Evolutionary conservation across 805 yeast species (phyloP).

Genomic region (Ogataea degrootiae): DNA sequence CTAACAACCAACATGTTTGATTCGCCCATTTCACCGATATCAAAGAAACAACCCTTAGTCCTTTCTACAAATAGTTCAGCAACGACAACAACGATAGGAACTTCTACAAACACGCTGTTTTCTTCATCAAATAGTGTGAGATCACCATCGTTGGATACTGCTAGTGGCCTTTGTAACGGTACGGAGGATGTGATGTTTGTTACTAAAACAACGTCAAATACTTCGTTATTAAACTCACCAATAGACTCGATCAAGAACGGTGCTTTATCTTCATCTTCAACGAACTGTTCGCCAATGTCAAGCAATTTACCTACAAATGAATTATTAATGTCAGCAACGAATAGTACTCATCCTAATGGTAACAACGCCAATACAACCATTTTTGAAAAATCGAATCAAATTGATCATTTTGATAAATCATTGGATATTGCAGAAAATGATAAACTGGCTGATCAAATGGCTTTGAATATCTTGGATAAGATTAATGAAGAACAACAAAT

Average conservation of each 20-base stretch:
- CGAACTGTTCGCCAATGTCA: neutral
- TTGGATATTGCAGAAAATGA: slow-evolving; percentile 24
- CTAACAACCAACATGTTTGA: neutral
- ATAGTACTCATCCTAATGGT: neutral
- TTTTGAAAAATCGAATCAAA: slow-evolving; percentile 28
- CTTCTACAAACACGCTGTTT: slow-evolving; percentile 3
- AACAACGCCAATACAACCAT: slow-evolving; percentile 3
- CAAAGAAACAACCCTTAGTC: slow-evolving; percentile 5
- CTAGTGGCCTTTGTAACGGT: neutral
- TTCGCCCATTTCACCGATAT: slow-evolving; percentile 1
- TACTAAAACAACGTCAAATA: slow-evolving; percentile 7
- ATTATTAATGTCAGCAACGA: neutral
- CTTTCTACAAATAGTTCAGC: slow-evolving; percentile 13
- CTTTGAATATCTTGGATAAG: slow-evolving; percentile 26
- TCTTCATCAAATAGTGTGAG: slow-evolving; percentile 1
- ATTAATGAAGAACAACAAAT: slow-evolving; percentile 27
- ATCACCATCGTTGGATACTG: slow-evolving; percentile 2
- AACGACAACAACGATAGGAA: slow-evolving; percentile 9
- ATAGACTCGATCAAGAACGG: slow-evolving; percentile 3
- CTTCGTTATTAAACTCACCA: slow-evolving; percentile 4
- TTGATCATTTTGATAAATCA: slow-evolving; percentile 28
- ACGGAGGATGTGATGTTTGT: neutral
- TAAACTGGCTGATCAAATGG: slow-evolving; percentile 32
- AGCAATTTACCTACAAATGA: neutral
- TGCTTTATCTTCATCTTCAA: neutral